Evolutionary conservation across 805 yeast species (phyloP).

Genomic region (Wickerhamiella azyma): DNA sequence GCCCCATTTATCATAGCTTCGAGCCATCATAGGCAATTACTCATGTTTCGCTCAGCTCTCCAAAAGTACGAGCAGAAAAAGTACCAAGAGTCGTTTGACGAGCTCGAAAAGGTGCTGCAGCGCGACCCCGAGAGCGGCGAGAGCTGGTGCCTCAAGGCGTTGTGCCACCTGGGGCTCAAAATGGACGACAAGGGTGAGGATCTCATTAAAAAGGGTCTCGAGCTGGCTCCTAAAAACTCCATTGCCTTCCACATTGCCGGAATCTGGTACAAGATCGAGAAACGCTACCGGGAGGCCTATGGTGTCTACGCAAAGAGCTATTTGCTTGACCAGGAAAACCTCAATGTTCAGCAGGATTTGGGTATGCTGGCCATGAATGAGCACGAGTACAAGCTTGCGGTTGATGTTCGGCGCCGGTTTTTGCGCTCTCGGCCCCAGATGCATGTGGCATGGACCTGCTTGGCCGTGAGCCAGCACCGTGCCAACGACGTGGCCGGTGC

Average conservation of each 20-base stretch:
- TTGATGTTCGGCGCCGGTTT: conserved; percentile 49
- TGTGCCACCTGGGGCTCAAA: conserved; percentile 44
- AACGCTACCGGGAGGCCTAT: conserved; percentile 62
- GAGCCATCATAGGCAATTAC: background rate
- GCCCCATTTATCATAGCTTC: too few relatives aligned
- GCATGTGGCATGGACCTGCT: conserved; percentile 18
- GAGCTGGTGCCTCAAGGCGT: conserved; percentile 73
- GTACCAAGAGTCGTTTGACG: conserved; percentile 71
- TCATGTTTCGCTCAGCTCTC: conserved; percentile 59
- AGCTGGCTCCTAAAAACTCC: conserved; percentile 46
- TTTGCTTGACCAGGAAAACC: conserved; percentile 65
- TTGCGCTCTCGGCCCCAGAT: conserved; percentile 39
- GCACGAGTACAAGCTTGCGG: conserved; percentile 54
- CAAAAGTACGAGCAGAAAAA: conserved; percentile 72
- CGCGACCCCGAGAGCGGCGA: conserved; percentile 67
- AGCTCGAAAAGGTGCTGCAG: conserved; percentile 62
- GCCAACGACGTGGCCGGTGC: conserved; percentile 55
- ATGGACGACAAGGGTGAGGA: conserved; percentile 50
- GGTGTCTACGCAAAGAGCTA: conserved; percentile 63
- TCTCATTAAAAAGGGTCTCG: conserved; percentile 46
- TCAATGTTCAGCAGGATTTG: conserved; percentile 68
- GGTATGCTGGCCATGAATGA: conserved; percentile 66
- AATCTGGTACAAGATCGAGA: conserved; percentile 57
- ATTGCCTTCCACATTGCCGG: conserved; percentile 79
- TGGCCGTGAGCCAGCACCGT: conserved; percentile 58